Percentiles rank a stretch among this genome's conserved stretches.
These are phyloP conservation scores for Didymella pinodella DNA, from an alignment of 2,329 filamentous ascomycete genomes.

Conservation along the genomic window DNA sequence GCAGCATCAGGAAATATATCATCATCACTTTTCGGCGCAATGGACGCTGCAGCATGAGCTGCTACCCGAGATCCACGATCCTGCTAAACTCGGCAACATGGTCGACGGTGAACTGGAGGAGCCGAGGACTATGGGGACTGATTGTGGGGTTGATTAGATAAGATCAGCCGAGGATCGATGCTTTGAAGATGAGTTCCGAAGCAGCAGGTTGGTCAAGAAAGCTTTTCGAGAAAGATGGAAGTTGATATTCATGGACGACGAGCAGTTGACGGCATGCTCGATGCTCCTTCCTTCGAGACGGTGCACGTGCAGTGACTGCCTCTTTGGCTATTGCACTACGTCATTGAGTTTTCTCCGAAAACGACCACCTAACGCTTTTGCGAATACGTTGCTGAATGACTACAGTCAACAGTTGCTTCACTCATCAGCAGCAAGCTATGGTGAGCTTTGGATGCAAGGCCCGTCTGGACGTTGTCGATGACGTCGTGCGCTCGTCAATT, in stretches of 20 bases:
- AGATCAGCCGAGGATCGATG: neutral
- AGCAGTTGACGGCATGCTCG: neutral
- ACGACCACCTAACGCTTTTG: neutral
- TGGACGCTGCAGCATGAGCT: conserved; percentile 19
- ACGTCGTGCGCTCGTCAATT: conserved; percentile 34
- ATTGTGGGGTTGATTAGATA: conserved; percentile 23
- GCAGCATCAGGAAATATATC: conserved; percentile 26
- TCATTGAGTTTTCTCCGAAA: conserved; percentile 10
- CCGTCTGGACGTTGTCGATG: conserved; percentile 24
- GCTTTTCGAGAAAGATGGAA: neutral
- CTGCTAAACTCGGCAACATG: conserved; percentile 44
- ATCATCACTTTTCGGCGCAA: conserved; percentile 31
- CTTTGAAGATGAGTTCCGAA: neutral
- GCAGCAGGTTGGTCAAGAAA: neutral
- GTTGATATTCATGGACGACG: neutral
- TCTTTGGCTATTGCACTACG: conserved; percentile 14
- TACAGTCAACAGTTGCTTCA: neutral
- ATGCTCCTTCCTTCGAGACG: conserved; percentile 3
- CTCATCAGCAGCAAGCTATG: neutral
- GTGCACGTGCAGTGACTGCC: conserved; percentile 13
- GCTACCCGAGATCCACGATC: conserved; percentile 22
- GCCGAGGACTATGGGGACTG: conserved; percentile 31
- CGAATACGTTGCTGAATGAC: neutral
- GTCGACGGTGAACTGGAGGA: conserved; percentile 30
- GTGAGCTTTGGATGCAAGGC: conserved; percentile 6